These are phyloP conservation scores for Gaertneriomyces sp. DNA, from an alignment of 192 early-diverging fungal genomes.

Conservation along the genomic window DNA sequence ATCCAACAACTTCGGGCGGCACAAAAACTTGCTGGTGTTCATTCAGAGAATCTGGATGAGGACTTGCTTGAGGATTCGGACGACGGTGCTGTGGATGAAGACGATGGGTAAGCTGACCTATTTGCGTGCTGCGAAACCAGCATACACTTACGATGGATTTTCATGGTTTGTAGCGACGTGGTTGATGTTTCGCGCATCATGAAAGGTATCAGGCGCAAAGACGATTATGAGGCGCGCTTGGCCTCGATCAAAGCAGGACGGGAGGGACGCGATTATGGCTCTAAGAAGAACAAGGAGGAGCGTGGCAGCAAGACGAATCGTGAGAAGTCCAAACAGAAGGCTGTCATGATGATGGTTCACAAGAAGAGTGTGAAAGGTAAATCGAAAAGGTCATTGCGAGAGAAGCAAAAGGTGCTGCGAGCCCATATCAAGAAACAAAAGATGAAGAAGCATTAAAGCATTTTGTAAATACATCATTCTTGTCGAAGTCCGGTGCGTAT, in stretches of 20 bases:
- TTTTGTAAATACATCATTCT: too few species aligned
- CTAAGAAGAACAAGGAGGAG: conserved; percentile 80
- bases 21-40: conserved; percentile 46
- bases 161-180: conserved; percentile 27
- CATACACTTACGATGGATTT: not conserved
- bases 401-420: conserved; percentile 48
- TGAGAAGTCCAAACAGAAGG: conserved; percentile 89
- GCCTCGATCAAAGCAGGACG: conserved; percentile 85
- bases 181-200: conserved; percentile 46
- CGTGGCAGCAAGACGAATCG: conserved; percentile 76
- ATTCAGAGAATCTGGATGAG: conserved; percentile 13
- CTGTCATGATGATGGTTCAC: conserved; percentile 93
- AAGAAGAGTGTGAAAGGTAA: conserved; percentile 70
- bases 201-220: conserved; percentile 72
- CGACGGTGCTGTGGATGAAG: conserved; percentile 34
- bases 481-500: too few species aligned
- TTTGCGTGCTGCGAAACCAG: not conserved
- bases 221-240: conserved; percentile 88
- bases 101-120: conserved; percentile 23
- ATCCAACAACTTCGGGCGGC: conserved; percentile 66
- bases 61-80: conserved; percentile 31
- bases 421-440: conserved; percentile 49
- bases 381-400: conserved; percentile 39
- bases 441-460: conserved; percentile 35
- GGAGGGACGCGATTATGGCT: conserved; percentile 89